A percentile compares a stretch with the other conserved stretches of the same genome.
Conservation (phyloP, 78 protist species). For the Cavenderia fasciculata region DNA sequence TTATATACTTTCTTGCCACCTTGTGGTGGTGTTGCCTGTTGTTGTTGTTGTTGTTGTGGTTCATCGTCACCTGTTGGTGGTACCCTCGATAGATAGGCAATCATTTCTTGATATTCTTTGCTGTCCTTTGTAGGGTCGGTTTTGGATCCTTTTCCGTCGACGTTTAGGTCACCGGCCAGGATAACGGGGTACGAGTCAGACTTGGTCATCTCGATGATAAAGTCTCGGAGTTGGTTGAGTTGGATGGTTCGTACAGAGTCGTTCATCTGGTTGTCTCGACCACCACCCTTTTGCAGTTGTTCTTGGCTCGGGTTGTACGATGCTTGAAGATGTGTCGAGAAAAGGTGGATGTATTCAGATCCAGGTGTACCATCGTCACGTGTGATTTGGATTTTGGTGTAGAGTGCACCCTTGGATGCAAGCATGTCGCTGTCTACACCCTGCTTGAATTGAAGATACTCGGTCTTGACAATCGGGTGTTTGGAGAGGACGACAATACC, state of each 20-base stretch:
- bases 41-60: neutral
- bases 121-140: neutral
- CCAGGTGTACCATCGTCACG: neutral
- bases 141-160: slow-evolving; percentile 33
- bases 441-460: slow-evolving; percentile 24
- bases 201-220: slow-evolving; percentile 5
- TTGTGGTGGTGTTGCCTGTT: neutral
- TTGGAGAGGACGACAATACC: slow-evolving; percentile 45
- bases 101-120: slow-evolving; percentile 26
- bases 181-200: slow-evolving; percentile 8
- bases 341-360: slow-evolving; percentile 25
- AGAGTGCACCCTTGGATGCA: slow-evolving; percentile 49
- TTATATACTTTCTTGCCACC: slow-evolving; percentile 7
- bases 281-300: neutral
- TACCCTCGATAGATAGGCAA: slow-evolving; percentile 1
- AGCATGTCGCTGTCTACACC: slow-evolving; percentile 72
- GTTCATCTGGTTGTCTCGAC: neutral
- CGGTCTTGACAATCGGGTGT: slow-evolving; percentile 12
- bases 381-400: slow-evolving; percentile 20
- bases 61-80: neutral
- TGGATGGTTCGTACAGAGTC: slow-evolving; percentile 29
- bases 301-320: slow-evolving; percentile 2
- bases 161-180: slow-evolving; percentile 67
- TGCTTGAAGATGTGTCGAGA: slow-evolving; percentile 70
- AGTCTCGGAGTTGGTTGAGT: slow-evolving; percentile 55